phyloP scores from a whole-genome alignment of 202 grass and related monocot species.

The Thinopyrum obtusiflorum region DNA sequence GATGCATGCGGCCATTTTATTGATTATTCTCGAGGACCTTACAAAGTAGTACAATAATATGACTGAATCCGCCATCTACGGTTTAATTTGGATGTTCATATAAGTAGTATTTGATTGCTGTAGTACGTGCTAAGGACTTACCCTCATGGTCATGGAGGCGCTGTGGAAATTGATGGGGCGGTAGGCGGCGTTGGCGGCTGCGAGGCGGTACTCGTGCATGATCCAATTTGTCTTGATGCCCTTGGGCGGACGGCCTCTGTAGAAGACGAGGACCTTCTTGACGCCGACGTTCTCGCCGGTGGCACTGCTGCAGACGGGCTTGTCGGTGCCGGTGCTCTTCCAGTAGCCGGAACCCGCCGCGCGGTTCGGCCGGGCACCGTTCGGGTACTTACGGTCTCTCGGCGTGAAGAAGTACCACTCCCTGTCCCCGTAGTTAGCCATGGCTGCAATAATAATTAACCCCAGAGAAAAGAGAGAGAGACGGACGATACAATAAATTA shows the following conservation, averaged over 20 bases:
- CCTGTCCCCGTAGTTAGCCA: slow-evolving; percentile 66
- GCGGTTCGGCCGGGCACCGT: slow-evolving; percentile 81
- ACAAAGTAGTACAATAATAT: too few relatives aligned
- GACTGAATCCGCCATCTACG: too few relatives aligned
- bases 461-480: too few relatives aligned
- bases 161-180: slow-evolving; percentile 68
- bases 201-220: slow-evolving; percentile 98
- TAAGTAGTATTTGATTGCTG: neutral
- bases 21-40: too few relatives aligned
- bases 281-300: slow-evolving; percentile 64
- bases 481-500: too few relatives aligned
- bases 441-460: slow-evolving; percentile 38
- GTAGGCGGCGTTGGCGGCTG: slow-evolving; percentile 58
- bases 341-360: slow-evolving; percentile 87
- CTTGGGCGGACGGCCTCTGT: slow-evolving; percentile 64
- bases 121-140: slow-evolving; percentile 9
- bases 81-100: neutral
- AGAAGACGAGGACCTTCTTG: slow-evolving; percentile 98
- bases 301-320: slow-evolving; percentile 60
- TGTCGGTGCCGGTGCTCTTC: slow-evolving; percentile 97
- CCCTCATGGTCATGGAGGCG: slow-evolving; percentile 99
- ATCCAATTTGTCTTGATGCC: slow-evolving; percentile 95
- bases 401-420: slow-evolving; percentile 99
- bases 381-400: slow-evolving; percentile 91
- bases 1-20: too few relatives aligned